These are phyloP conservation scores for Orbilia javanica DNA, from an alignment of 2,329 filamentous ascomycete species.

Conservation along the genomic window DNA sequence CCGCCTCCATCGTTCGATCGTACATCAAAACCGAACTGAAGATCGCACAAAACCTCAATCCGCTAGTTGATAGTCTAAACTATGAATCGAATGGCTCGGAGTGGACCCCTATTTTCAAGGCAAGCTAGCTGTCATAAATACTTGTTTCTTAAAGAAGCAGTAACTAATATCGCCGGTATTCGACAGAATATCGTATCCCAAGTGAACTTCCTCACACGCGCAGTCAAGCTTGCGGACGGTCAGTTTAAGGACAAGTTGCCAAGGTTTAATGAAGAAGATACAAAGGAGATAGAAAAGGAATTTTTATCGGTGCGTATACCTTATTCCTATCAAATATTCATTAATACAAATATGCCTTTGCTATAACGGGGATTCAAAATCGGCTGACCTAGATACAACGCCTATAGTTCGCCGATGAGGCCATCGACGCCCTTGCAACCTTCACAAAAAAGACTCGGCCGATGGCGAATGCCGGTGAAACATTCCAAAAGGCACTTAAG, in stretches of 20 bases:
- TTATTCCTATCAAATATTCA: neutral
- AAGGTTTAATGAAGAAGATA: neutral
- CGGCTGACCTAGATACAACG: no score
- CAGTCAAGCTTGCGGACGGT: neutral
- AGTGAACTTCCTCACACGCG: neutral
- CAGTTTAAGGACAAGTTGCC: neutral
- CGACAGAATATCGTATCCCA: neutral
- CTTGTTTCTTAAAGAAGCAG: neutral
- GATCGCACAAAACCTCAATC: neutral
- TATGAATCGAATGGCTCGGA: neutral
- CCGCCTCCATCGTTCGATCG: neutral
- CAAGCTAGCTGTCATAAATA: neutral
- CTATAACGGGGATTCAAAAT: no score
- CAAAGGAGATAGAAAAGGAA: neutral
- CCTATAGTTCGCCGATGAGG: conserved; percentile 11
- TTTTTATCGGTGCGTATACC: neutral
- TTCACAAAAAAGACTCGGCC: conserved; percentile 6
- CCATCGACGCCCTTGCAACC: neutral
- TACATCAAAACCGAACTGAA: neutral
- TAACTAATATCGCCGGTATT: neutral
- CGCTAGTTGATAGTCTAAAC: neutral
- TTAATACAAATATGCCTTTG: no score
- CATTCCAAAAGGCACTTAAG: neutral
- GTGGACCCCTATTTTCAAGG: neutral
- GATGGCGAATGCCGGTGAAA: neutral